phyloP scores from a whole-genome alignment of 2,329 filamentous ascomycete genomes.

The Penicillium sp. region DNA sequence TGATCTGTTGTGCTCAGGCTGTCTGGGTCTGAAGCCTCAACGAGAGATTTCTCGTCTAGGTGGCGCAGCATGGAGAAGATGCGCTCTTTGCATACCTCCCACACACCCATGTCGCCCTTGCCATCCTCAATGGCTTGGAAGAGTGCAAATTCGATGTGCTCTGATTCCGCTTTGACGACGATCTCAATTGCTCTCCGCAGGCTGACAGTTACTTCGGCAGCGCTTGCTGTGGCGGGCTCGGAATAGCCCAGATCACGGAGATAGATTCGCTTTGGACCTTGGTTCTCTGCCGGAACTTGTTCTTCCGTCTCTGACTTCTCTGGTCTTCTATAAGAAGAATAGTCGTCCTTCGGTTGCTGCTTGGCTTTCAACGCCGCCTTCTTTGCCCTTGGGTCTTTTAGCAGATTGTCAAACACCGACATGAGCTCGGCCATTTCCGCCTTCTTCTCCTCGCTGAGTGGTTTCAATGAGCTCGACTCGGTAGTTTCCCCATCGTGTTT shows the following conservation, averaged over 20 bases:
- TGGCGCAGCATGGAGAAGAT: constrained; percentile 42
- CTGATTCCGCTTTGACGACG: constrained; percentile 32
- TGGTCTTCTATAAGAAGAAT: background rate
- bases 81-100: constrained; percentile 41
- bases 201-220: constrained; percentile 16
- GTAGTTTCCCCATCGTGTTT: constrained; percentile 3
- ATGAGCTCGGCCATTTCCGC: constrained; percentile 28
- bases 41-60: constrained; percentile 20
- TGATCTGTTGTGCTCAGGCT: background rate
- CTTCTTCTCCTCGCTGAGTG: constrained; percentile 14
- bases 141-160: constrained; percentile 34
- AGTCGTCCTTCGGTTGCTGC: background rate
- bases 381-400: constrained; percentile 9
- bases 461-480: background rate
- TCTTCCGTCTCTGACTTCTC: background rate
- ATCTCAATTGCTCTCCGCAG: constrained; percentile 26
- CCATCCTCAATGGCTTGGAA: constrained; percentile 28
- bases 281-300: background rate
- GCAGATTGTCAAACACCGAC: constrained; percentile 11
- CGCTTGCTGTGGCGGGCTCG: constrained; percentile 9
- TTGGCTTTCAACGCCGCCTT: background rate
- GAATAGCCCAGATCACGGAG: constrained; percentile 21
- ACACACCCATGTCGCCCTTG: constrained; percentile 39
- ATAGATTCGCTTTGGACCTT: constrained; percentile 5
- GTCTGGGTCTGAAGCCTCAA: constrained; percentile 1